These are phyloP conservation scores for Noccaea bulbosa DNA, from an alignment of 345 rosid species.

Conservation along the genomic window DNA sequence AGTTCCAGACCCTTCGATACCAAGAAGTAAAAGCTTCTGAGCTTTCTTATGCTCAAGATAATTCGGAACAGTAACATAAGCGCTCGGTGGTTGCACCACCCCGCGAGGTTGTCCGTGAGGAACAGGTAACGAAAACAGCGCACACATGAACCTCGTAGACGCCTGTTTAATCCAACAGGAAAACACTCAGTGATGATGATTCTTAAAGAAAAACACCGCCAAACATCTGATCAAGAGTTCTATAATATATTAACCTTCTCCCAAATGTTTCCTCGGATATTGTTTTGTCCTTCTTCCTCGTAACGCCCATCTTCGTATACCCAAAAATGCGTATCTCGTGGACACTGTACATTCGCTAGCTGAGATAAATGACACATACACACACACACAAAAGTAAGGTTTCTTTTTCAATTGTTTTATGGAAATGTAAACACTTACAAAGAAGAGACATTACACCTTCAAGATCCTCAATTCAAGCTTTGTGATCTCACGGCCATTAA, in stretches of 20 bases:
- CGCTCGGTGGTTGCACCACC: conserved; percentile 72
- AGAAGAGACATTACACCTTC: conserved; percentile 51
- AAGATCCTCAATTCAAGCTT: conserved; percentile 80
- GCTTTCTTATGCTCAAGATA: conserved; percentile 79
- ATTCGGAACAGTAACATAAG: conserved; percentile 69
- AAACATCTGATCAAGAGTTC: background rate
- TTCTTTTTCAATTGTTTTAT: background rate
- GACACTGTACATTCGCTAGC: conserved; percentile 86
- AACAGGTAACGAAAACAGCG: conserved; percentile 90
- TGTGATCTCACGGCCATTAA: conserved; percentile 94
- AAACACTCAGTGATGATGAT: conserved; percentile 7
- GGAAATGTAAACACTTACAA: background rate
- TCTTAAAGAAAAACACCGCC: background rate
- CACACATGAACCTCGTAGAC: conserved; percentile 79
- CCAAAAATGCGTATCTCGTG: conserved; percentile 92
- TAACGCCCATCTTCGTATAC: conserved; percentile 90
- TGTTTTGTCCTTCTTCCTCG: conserved; percentile 96
- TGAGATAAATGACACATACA: conserved; percentile 45
- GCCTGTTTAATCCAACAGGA: conserved; percentile 64
- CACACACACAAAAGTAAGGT: background rate
- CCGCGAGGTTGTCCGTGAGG: conserved; percentile 75
- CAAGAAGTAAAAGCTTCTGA: conserved; percentile 88
- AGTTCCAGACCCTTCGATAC: conserved; percentile 90
- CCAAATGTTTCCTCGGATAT: conserved; percentile 91
- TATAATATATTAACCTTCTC: conserved; percentile 56